These are phyloP conservation scores for Komagataella populi DNA, from an alignment of 805 yeast genomes.

Conservation along the genomic window DNA sequence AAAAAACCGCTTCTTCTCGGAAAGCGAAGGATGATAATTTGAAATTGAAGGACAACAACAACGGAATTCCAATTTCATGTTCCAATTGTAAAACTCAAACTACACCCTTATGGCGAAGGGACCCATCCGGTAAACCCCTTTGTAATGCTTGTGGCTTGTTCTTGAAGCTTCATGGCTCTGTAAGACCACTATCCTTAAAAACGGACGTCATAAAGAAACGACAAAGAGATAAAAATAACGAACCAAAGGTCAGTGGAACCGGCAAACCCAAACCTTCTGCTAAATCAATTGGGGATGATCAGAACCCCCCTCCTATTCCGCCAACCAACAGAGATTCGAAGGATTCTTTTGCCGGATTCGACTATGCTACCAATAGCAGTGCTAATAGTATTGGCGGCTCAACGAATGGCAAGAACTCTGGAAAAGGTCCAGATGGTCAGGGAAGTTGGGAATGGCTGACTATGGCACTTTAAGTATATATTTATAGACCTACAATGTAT, in stretches of 20 bases:
- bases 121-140: conserved; percentile 82
- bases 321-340: neutral
- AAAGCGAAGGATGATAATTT: neutral
- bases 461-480: conserved; percentile 21
- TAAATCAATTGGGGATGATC: conserved; percentile 1
- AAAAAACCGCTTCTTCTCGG: neutral
- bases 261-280: neutral
- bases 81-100: conserved; percentile 86
- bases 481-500: conserved; percentile 1
- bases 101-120: conserved; percentile 92
- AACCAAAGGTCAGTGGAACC: neutral
- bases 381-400: conserved; percentile 1
- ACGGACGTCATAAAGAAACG: conserved; percentile 90
- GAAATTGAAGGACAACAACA: neutral
- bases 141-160: conserved; percentile 96
- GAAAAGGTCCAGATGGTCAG: conserved; percentile 3
- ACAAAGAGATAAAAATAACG: conserved; percentile 37
- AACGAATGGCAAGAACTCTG: conserved; percentile 2
- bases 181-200: conserved; percentile 79
- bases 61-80: conserved; percentile 23
- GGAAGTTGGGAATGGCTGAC: conserved; percentile 32
- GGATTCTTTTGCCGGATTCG: neutral
- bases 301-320: conserved; percentile 4
- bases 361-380: conserved; percentile 1
- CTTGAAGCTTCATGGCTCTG: conserved; percentile 87